Evolutionary conservation across 441 rosid species (phyloP).

Genomic region (Croton setiger): DNA sequence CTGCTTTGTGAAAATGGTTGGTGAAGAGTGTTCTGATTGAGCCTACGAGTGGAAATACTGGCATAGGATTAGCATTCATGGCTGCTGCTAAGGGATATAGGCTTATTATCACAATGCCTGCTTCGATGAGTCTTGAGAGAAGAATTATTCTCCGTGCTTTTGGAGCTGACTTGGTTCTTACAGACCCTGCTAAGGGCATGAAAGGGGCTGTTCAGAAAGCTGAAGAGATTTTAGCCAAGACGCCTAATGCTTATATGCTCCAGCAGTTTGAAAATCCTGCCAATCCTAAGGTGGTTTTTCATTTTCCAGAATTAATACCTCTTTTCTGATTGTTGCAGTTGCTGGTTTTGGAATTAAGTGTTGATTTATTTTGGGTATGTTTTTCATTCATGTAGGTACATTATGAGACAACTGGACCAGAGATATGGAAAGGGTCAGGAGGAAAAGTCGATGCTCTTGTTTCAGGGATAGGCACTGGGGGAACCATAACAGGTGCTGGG

Average conservation of each 20-base stretch:
- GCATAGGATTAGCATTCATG: constrained; percentile 83
- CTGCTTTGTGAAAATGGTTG: constrained; percentile 14
- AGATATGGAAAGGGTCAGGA: constrained; percentile 77
- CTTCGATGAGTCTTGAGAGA: constrained; percentile 88
- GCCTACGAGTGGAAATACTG: constrained; percentile 89
- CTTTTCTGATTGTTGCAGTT: background rate
- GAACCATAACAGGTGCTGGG: constrained; percentile 82
- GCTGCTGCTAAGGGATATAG: constrained; percentile 84
- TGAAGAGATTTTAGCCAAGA: constrained; percentile 69
- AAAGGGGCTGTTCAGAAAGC: constrained; percentile 88
- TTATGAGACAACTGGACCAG: constrained; percentile 89
- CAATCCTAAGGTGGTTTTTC: constrained; percentile 59
- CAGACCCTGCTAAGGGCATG: constrained; percentile 87
- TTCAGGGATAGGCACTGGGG: constrained; percentile 92
- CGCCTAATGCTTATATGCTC: constrained; percentile 77
- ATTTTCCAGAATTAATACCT: background rate
- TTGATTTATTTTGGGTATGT: background rate
- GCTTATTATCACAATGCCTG: constrained; percentile 88
- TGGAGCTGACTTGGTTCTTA: constrained; percentile 83
- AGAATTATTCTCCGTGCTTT: constrained; percentile 86
- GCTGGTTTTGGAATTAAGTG: background rate
- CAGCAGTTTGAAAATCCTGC: constrained; percentile 89
- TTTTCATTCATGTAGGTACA: constrained; percentile 31
- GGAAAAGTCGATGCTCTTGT: constrained; percentile 81
- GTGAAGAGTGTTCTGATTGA: constrained; percentile 77